These are phyloP conservation scores for Boletellus ananas DNA, from an alignment of 768 basidiomycete species.

Conservation along the genomic window DNA sequence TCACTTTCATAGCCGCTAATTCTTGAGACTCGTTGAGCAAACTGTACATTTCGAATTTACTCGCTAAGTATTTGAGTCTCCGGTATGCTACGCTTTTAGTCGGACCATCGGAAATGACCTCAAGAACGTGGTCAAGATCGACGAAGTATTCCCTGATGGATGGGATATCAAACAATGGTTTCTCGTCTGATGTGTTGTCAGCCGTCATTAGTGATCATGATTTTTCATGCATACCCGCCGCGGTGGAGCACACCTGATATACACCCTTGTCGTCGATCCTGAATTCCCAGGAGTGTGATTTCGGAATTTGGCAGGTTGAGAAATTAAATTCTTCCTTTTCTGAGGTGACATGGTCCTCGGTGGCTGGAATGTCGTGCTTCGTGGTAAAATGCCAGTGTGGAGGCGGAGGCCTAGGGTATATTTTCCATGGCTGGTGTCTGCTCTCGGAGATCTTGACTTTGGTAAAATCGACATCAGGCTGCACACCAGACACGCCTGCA, in stretches of 20 bases:
- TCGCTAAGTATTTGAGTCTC: conserved; percentile 82
- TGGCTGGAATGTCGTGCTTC: conserved; percentile 43
- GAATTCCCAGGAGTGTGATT: conserved; percentile 57
- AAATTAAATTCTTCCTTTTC: conserved; percentile 59
- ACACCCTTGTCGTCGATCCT: conserved; percentile 86
- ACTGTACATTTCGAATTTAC: conserved; percentile 92
- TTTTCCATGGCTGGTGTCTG: conserved; percentile 67
- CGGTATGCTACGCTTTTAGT: conserved; percentile 95
- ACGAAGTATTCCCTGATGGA: conserved; percentile 92
- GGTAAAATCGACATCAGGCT: conserved; percentile 51
- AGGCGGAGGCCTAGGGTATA: conserved; percentile 90
- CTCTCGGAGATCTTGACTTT: conserved; percentile 23
- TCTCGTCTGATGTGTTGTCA: conserved; percentile 29
- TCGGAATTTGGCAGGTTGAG: conserved; percentile 72
- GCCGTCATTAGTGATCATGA: not conserved
- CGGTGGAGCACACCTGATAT: conserved; percentile 70
- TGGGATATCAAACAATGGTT: conserved; percentile 75
- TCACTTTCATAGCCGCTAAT: conserved; percentile 92
- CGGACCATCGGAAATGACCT: conserved; percentile 91
- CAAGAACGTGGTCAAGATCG: conserved; percentile 88
- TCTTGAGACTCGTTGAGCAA: conserved; percentile 93
- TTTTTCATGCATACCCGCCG: conserved; percentile 4
- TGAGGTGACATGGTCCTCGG: conserved; percentile 30
- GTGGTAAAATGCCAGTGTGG: conserved; percentile 93
- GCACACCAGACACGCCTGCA: conserved; percentile 63